These are phyloP conservation scores for Perkinsela sp. DNA, from an alignment of 208 protist species.

Conservation along the genomic window DNA sequence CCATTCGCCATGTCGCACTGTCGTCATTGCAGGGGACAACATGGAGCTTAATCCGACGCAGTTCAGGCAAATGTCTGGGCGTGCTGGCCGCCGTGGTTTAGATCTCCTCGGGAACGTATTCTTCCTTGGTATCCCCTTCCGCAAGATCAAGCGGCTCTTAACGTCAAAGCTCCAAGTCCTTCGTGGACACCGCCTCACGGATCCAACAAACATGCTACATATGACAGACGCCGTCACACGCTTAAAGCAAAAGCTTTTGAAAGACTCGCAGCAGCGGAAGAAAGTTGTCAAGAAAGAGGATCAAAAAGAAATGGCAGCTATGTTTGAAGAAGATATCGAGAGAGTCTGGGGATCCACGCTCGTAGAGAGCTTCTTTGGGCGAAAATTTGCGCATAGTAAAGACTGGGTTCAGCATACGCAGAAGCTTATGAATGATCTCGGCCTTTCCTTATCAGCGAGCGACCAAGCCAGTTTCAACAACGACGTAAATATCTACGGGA, in stretches of 20 bases:
- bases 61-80: conserved; percentile 79
- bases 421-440: not conserved
- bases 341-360: conserved; percentile 41
- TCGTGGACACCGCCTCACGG: conserved; percentile 60
- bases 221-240: conserved; percentile 5
- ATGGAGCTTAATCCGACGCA: conserved; percentile 64
- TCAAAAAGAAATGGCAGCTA: conserved; percentile 17
- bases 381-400: conserved; percentile 41
- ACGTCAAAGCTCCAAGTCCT: conserved; percentile 61
- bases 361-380: conserved; percentile 19
- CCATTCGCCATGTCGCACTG: conserved; percentile 76
- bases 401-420: not conserved
- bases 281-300: conserved; percentile 10
- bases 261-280: conserved; percentile 20
- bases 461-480: not conserved
- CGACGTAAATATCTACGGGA: not conserved
- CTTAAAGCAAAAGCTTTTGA: conserved; percentile 24
- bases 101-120: conserved; percentile 71
- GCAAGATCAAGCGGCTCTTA: conserved; percentile 61
- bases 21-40: conserved; percentile 67
- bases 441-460: not conserved
- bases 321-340: conserved; percentile 17
- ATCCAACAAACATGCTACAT: conserved; percentile 41
- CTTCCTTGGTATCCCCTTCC: conserved; percentile 59
- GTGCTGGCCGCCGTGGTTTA: conserved; percentile 75